These are phyloP conservation scores for Leccinum uliginosum DNA, from an alignment of 768 basidiomycete genomes.

Conservation along the genomic window DNA sequence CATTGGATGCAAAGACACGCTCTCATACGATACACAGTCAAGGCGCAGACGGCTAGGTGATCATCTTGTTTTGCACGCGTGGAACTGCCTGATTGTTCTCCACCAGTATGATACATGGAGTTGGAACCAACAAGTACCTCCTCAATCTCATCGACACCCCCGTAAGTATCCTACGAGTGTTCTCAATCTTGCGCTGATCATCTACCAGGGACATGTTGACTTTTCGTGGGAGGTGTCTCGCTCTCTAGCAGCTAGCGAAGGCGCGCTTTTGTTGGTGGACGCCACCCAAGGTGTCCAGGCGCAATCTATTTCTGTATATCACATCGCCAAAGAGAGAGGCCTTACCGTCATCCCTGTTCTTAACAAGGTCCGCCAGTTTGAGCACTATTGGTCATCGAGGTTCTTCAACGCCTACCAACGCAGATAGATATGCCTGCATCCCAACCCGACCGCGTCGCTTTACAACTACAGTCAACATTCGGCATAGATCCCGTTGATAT, in stretches of 20 bases:
- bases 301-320: conserved; percentile 93
- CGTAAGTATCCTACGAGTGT: conserved; percentile 35
- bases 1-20: background rate
- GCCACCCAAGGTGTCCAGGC: conserved; percentile 98
- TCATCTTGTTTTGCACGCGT: background rate
- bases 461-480: conserved; percentile 79
- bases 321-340: conserved; percentile 77
- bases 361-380: conserved; percentile 64
- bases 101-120: conserved; percentile 71
- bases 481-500: conserved; percentile 73
- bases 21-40: conserved; percentile 48
- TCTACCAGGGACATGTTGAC: conserved; percentile 84
- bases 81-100: conserved; percentile 5
- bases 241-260: conserved; percentile 90
- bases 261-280: conserved; percentile 83
- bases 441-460: conserved; percentile 72
- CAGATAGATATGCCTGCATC: conserved; percentile 93
- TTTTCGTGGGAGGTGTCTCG: conserved; percentile 97
- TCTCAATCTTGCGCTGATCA: conserved; percentile 1
- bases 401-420: background rate
- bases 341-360: conserved; percentile 85
- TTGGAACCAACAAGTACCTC: conserved; percentile 56
- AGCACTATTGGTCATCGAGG: background rate
- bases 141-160: conserved; percentile 97
- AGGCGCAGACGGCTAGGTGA: conserved; percentile 91